Percentiles rank a stretch among this genome's conserved stretches.
Evolutionary conservation across 108 stramenopile species (phyloP).

Genomic region (Schizochytrium sp.): DNA sequence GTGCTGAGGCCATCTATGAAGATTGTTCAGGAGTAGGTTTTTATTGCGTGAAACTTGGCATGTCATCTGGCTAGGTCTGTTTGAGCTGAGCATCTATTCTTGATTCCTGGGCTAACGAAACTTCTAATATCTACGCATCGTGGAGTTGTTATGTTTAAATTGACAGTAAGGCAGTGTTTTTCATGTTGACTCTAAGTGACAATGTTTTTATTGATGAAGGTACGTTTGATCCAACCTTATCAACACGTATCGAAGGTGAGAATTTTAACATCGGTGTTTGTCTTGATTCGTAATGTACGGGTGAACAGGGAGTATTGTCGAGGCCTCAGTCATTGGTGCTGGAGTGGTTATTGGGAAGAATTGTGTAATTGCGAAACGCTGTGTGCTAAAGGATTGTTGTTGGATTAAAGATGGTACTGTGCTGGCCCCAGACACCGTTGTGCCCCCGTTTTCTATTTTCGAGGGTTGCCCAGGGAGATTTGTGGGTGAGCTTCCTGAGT

Average conservation of each 20-base stretch:
- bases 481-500: slow-evolving; percentile 28
- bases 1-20: slow-evolving; percentile 45
- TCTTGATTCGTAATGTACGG: neutral
- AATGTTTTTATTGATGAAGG: slow-evolving; percentile 33
- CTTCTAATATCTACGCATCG: neutral
- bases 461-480: slow-evolving; percentile 17
- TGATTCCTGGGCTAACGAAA: neutral
- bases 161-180: slow-evolving; percentile 17
- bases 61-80: neutral
- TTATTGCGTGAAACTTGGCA: neutral
- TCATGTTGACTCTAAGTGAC: neutral
- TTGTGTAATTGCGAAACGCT: slow-evolving; percentile 4
- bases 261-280: neutral
- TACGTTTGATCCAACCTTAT: neutral
- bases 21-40: slow-evolving; percentile 22
- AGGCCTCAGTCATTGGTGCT: slow-evolving; percentile 23
- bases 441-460: slow-evolving; percentile 41
- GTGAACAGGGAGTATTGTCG: neutral
- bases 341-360: slow-evolving; percentile 32
- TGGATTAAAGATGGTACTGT: slow-evolving; percentile 48
- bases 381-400: slow-evolving; percentile 52
- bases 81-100: neutral
- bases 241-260: neutral
- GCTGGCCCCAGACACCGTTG: slow-evolving; percentile 45
- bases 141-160: neutral